These are phyloP conservation scores for Stenocarpella maydis DNA, from an alignment of 2,329 filamentous ascomycete species.

Conservation along the genomic window DNA sequence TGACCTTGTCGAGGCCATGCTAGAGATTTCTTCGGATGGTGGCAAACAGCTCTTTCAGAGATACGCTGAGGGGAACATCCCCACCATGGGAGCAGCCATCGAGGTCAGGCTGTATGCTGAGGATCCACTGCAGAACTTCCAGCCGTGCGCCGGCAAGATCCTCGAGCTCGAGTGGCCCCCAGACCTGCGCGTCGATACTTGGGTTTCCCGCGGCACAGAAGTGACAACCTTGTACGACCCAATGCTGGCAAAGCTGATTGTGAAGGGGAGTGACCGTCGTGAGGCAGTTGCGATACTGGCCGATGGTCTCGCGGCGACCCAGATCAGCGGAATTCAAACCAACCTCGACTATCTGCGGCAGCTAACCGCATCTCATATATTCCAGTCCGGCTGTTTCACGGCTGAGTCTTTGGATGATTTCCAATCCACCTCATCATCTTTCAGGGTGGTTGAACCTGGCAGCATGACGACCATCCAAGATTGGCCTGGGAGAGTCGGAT, in stretches of 20 bases:
- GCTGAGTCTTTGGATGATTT: not conserved
- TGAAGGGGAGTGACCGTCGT: not conserved
- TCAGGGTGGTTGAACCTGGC: not conserved
- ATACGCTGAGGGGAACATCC: not conserved
- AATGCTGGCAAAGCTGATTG: constrained; percentile 3
- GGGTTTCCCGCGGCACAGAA: not conserved
- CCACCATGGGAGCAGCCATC: not conserved
- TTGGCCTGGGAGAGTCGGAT: not conserved
- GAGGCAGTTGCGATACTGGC: not conserved
- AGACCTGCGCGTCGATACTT: not conserved
- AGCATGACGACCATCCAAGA: not conserved
- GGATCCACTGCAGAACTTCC: not conserved
- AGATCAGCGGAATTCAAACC: not conserved
- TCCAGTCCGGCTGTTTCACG: not conserved
- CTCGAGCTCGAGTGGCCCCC: not conserved
- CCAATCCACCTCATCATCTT: not conserved
- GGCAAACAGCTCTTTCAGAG: not conserved
- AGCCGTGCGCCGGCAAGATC: not conserved
- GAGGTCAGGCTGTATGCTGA: constrained; percentile 8
- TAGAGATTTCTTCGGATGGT: not conserved
- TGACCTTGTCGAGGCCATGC: constrained; percentile 9
- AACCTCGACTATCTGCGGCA: constrained; percentile 1
- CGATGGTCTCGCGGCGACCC: not conserved
- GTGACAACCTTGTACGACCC: not conserved
- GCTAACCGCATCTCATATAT: not conserved